phyloP scores from a whole-genome alignment of 345 rosid species.

The Citrus trifoliata region DNA sequence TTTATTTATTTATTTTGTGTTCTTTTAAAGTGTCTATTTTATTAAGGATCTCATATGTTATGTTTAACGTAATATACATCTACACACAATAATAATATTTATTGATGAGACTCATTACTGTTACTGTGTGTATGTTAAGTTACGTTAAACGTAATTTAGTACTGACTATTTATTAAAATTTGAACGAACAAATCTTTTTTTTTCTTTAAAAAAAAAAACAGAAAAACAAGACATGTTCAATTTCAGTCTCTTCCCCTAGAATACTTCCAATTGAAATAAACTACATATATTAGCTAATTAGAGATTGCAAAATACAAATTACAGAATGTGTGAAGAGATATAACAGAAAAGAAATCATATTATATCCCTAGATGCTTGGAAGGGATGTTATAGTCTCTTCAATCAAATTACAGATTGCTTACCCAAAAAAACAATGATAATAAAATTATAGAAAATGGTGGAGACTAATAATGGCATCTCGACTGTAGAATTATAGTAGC shows the following conservation, averaged over 20 bases:
- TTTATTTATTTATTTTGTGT: too few species aligned
- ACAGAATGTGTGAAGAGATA: neutral
- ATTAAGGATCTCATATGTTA: too few species aligned
- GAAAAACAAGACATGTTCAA: neutral
- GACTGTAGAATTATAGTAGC: neutral
- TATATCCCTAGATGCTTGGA: constrained; percentile 10
- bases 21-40: neutral
- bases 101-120: too few species aligned
- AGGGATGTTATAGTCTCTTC: constrained; percentile 4
- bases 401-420: constrained; percentile 1
- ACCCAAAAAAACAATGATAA: neutral
- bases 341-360: neutral
- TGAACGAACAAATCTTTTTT: too few species aligned
- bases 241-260: neutral
- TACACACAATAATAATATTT: too few species aligned
- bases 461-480: neutral
- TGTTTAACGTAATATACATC: too few species aligned
- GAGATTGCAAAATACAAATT: constrained; percentile 4
- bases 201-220: too few species aligned
- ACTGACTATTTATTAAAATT: too few species aligned
- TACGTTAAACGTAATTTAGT: too few species aligned
- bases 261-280: neutral
- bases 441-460: too few species aligned
- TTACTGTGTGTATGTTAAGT: too few species aligned
- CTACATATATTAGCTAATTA: neutral